Evolutionary conservation across 257 asterid species (phyloP).

Genomic region (Plectranthus barbatus): DNA sequence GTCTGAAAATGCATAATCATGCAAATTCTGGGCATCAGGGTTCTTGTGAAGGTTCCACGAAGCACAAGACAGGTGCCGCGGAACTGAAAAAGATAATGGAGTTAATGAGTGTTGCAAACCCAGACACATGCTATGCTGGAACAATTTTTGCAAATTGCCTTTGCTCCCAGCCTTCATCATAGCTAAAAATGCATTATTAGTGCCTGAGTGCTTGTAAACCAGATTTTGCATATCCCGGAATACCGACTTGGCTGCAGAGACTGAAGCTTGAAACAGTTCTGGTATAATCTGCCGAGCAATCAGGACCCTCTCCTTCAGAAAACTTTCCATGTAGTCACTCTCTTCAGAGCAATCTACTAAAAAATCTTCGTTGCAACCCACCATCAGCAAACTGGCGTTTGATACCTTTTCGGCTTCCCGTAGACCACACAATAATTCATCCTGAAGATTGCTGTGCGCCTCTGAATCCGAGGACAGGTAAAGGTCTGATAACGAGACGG

Average conservation of each 20-base stretch:
- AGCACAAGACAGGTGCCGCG: slow-evolving; percentile 60
- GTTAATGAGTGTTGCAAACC: slow-evolving; percentile 81
- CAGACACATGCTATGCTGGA: slow-evolving; percentile 87
- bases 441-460: slow-evolving; percentile 49
- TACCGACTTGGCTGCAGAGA: slow-evolving; percentile 60
- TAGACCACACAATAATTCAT: slow-evolving; percentile 67
- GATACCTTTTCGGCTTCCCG: slow-evolving; percentile 70
- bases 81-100: slow-evolving; percentile 64
- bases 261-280: slow-evolving; percentile 55
- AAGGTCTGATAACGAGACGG: slow-evolving; percentile 80
- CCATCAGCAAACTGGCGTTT: slow-evolving; percentile 43
- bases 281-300: slow-evolving; percentile 48
- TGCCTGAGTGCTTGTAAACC: slow-evolving; percentile 48
- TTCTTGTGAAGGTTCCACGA: slow-evolving; percentile 68
- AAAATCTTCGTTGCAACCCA: slow-evolving; percentile 40
- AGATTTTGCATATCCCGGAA: slow-evolving; percentile 61
- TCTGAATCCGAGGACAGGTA: slow-evolving; percentile 54
- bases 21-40: slow-evolving; percentile 9
- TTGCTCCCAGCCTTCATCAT: slow-evolving; percentile 98
- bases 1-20: slow-evolving; percentile 19
- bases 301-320: slow-evolving; percentile 29
- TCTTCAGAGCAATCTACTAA: slow-evolving; percentile 46
- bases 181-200: slow-evolving; percentile 50
- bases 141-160: slow-evolving; percentile 76
- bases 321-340: slow-evolving; percentile 18